Base-by-base conservation (phyloP, 352 stramenopile genomes). In the Phytophthora agathidicida region DNA sequence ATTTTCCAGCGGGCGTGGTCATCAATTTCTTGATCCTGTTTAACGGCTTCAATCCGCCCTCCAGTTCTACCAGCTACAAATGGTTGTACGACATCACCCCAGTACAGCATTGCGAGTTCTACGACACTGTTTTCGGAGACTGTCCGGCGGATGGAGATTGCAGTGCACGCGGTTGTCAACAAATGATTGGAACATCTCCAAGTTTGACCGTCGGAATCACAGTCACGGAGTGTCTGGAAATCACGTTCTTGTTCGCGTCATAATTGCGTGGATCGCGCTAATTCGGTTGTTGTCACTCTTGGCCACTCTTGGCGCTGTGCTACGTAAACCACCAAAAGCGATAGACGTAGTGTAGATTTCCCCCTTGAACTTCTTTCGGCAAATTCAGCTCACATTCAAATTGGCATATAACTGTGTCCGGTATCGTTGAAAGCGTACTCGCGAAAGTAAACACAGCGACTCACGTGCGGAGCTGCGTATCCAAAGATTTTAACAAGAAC, bases 1-100 rank as follows among this genome's bases (percentile, higher is more conserved):
- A 16, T 68, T 57, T 23, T 72, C 63, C 27, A 72, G 43, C 10
- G 57, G n/a, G n/a, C n/a, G n/a, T n/a, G n/a, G n/a, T 23, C n/a
- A 23, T 24, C n/a, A 41, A 41, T 16, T 41, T 32, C 11, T 7
- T 41, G 10, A 41, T 41, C 16, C 33, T 41, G n/a, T 41, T 23
- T 16, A 41, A 41, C 33, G 33, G 33, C 33, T 41, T 41, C 33
- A 41, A 41, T 41, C 33, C 33, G 14, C n/a, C 33, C 10, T 6
- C 27, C 10, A 32, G 27, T 32, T 32, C 27, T 10, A 32, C 10
- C 10, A 13, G 31, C 6, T 37, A 37, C 31, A 37, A 37, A n/a
- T 37, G 31, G 31, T 13, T 37, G 6, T 32, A 32, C 10, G 10
- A 32, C 27, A 32, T 32, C 27, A 32, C 27, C 6, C 27, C 27